Base-by-base conservation (phyloP, 805 yeast genomes). In the Candida boidinii region DNA sequence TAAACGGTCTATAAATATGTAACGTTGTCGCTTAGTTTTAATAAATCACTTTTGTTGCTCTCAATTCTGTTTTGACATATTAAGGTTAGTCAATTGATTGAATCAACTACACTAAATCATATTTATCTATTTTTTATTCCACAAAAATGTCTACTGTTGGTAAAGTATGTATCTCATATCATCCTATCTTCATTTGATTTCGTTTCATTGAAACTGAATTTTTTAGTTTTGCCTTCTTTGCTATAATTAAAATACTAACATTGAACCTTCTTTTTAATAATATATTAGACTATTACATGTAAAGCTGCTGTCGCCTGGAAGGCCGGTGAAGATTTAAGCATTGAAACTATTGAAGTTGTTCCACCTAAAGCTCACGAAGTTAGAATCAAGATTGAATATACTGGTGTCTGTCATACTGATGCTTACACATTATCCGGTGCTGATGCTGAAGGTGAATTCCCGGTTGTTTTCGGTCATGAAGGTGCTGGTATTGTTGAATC, bases 381-480 rank as follows among this genome's bases (percentile, higher is more conserved):
- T 30, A 81, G 99, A 60, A 83, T 92, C 58, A 82, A 86, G 62
- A 64, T 92, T 37, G 68, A 68, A 32, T 71, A 82, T 65, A 83
- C 96, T 20, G 98, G 96, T 56, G 95, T 92, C 25, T 92, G 99
- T 61, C 98, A 92, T 67, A 92, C 99, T 23, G 99, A 92, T 58
- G 96, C 96, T 25, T 92, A 81, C 69, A 90, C 97, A 9, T 70
- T 92, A 45, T 79, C 94, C 30, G 99, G 98, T 39, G 72, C 66
- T 36, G 99, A 92, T 60, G 92, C 97, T 35, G 98, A 92, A 64
- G 98, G 97, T 49, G 83, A 80, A 11, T 87, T 87, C 73, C 97
- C 97, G 13, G 80, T 78, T 14, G 65, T 92, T 39, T 70, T 94
- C 50, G 99, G 99, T 41, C 99, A 92, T 62, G 99, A 92, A 62